Evolutionary conservation across 2,329 filamentous ascomycete genomes (phyloP), one percentile per base, ranked within the genome.

Genomic region (Sphaerulina musiva): DNA sequence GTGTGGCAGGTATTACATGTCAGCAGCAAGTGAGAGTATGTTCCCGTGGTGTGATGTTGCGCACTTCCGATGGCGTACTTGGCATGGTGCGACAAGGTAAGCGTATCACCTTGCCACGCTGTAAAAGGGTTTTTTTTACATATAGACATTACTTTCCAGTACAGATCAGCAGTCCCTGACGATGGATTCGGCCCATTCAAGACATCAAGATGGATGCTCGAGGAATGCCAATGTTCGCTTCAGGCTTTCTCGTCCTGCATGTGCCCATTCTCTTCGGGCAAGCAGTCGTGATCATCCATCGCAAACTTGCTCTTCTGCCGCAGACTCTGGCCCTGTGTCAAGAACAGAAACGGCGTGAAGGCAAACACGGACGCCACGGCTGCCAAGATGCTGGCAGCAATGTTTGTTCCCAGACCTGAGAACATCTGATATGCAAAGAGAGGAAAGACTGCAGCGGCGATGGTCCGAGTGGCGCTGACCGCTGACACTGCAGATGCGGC

Each of bases 391-490:
- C 45, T 51, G 6, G 48, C 53, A 2, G 52, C 53, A 11, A 55
- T 50, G 17, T 58, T 58, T 1, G 48, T 58, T 1, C 82, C 81
- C 1, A 84, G 63, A 1, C 66, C 70, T 9, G 74, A 67, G 62
- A 83, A 86, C 80, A 86, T 81, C 42, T 68, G 60, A 8, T 77
- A 71, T 0, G 79, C 80, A 1, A 76, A 74, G 10, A 84, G 69
- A 0, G 81, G 83, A 0, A 84, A 66, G 4, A 82, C 67, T 2
- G 78, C 80, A 8, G 79, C 80, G 9, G 80, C 71, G 0, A 81
- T 60, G 10, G 70, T 74, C 14, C 82, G 69, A 4, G 84, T 65
- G 4, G 85, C 76, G 0, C 82, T 83, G 56, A 78, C 83, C 82
- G 48, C 48, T 11, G 48, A 51, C 0, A 86, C 77, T 0, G 81